Evolutionary conservation across 768 basidiomycete genomes (phyloP).

Genomic region (Megacollybia marginata): DNA sequence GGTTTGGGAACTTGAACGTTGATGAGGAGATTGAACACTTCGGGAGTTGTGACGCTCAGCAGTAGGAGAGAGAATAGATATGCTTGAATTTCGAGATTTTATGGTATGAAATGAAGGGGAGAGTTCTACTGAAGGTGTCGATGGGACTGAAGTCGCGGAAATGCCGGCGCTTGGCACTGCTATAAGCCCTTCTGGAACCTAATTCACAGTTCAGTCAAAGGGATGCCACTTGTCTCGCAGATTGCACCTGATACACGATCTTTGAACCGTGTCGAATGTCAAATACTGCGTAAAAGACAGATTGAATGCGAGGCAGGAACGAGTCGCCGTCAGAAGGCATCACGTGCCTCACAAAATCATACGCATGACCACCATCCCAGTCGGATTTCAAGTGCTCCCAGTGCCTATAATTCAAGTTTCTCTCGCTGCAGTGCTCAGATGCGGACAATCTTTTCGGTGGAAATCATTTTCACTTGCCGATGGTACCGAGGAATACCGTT

Average conservation of each 20-base stretch:
- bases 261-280: constrained; percentile 81
- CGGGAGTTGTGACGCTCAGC: constrained; percentile 36
- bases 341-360: background rate
- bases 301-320: constrained; percentile 73
- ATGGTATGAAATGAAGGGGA: constrained; percentile 14
- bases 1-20: constrained; percentile 42
- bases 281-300: constrained; percentile 92
- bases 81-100: constrained; percentile 45
- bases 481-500: constrained; percentile 53
- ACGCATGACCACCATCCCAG: constrained; percentile 19
- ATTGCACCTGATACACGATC: constrained; percentile 64
- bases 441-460: constrained; percentile 88
- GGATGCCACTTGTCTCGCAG: too few relatives aligned
- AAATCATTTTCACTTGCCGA: constrained; percentile 36
- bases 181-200: constrained; percentile 85
- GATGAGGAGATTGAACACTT: constrained; percentile 32
- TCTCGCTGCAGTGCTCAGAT: constrained; percentile 71
- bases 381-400: constrained; percentile 52
- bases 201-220: too few relatives aligned
- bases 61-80: constrained; percentile 39
- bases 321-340: constrained; percentile 52
- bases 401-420: constrained; percentile 64
- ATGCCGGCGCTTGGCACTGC: constrained; percentile 28
- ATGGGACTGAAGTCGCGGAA: constrained; percentile 24
- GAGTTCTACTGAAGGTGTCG: constrained; percentile 31